Percentiles rank a stretch among this genome's conserved stretches.
Evolutionary conservation across 2,329 filamentous ascomycete genomes (phyloP).

Genomic region (Curvularia sp.): DNA sequence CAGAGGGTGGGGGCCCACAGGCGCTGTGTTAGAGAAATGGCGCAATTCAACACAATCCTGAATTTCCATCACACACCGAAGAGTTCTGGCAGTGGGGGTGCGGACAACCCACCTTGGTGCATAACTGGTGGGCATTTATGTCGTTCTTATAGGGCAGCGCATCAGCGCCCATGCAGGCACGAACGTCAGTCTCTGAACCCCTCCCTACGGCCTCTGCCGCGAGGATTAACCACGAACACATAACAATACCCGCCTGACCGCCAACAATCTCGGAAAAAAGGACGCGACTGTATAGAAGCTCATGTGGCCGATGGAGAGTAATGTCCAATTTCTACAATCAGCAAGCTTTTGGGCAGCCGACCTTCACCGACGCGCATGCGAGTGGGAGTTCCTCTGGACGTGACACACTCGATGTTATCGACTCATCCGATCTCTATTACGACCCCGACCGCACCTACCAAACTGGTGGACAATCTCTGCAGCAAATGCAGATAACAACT

Average conservation of each 20-base stretch:
- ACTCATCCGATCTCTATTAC: slow-evolving; percentile 37
- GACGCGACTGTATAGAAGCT: slow-evolving; percentile 18
- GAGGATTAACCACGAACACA: slow-evolving; percentile 27
- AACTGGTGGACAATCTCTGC: slow-evolving; percentile 25
- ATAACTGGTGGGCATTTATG: slow-evolving; percentile 27
- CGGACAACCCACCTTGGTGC: slow-evolving; percentile 26
- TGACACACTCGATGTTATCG: slow-evolving; percentile 43
- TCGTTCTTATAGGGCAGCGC: slow-evolving; percentile 41
- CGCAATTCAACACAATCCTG: slow-evolving; percentile 32
- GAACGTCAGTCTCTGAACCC: slow-evolving; percentile 30
- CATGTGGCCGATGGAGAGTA: slow-evolving; percentile 47
- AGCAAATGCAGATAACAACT: slow-evolving; percentile 21
- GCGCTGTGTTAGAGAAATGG: slow-evolving; percentile 25
- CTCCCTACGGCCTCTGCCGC: slow-evolving; percentile 22
- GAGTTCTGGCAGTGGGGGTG: slow-evolving; percentile 28
- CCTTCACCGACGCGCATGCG: slow-evolving; percentile 47
- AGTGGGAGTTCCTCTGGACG: slow-evolving; percentile 51
- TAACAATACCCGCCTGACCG: slow-evolving; percentile 10
- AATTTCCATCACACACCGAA: slow-evolving; percentile 19
- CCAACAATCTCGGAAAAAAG: slow-evolving; percentile 12
- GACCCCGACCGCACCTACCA: slow-evolving; percentile 36
- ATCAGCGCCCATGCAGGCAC: slow-evolving; percentile 32
- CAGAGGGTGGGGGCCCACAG: slow-evolving; percentile 31
- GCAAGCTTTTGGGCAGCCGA: slow-evolving; percentile 47
- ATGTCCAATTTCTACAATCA: slow-evolving; percentile 45